A percentile compares a stretch with the other conserved stretches of the same genome.
phyloP scores from a whole-genome alignment of 2,329 filamentous ascomycete genomes.

The Colletotrichum sp. region DNA sequence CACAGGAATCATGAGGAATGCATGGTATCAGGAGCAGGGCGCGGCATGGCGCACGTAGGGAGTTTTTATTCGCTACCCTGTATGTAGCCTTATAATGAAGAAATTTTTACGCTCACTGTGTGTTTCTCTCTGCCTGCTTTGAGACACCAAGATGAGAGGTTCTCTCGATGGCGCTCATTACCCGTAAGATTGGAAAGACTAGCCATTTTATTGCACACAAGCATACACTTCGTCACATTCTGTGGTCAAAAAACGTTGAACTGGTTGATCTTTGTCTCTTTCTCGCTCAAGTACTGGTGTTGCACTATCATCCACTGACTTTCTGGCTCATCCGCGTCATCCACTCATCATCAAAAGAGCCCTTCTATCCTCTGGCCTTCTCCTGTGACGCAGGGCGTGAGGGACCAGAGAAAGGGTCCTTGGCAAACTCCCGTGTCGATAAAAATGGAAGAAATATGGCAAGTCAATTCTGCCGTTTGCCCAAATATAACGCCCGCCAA shows the following conservation, averaged over 20 bases:
- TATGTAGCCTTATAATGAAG: background rate
- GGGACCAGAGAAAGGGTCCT: background rate
- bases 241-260: background rate
- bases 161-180: background rate
- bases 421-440: background rate
- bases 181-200: background rate
- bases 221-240: background rate
- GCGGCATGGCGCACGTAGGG: background rate
- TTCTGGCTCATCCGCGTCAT: conserved; percentile 1
- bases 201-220: background rate
- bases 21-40: background rate
- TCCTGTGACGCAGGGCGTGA: too few relatives aligned
- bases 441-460: background rate
- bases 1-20: background rate
- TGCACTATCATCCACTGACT: background rate
- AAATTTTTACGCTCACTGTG: background rate
- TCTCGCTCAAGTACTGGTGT: background rate
- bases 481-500: conserved; percentile 12
- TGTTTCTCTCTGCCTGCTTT: background rate
- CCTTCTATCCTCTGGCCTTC: background rate
- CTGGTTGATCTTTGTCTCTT: conserved; percentile 5
- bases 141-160: background rate
- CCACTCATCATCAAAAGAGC: conserved; percentile 1
- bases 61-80: background rate
- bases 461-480: background rate